These are phyloP conservation scores for Huntiella omanensis DNA, from an alignment of 2,329 filamentous ascomycete genomes.

Conservation along the genomic window DNA sequence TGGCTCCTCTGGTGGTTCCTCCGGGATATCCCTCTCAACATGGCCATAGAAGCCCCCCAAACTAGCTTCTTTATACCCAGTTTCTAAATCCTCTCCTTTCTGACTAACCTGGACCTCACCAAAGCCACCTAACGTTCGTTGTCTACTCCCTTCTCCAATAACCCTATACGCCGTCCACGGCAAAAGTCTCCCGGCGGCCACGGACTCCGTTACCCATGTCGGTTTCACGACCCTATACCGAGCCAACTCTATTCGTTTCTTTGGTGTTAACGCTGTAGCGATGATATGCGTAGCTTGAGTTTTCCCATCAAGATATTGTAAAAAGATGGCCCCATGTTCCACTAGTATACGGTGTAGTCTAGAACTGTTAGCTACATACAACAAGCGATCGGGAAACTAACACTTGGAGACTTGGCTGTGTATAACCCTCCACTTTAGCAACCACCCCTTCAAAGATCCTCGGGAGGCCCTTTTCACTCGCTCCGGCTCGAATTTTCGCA, in stretches of 20 bases:
- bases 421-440: slow-evolving; percentile 87
- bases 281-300: slow-evolving; percentile 93
- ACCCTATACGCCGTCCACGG: slow-evolving; percentile 78
- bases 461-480: slow-evolving; percentile 40
- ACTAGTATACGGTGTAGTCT: slow-evolving; percentile 71
- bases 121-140: slow-evolving; percentile 49
- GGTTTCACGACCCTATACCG: slow-evolving; percentile 87
- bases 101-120: slow-evolving; percentile 30
- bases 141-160: slow-evolving; percentile 63
- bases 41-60: too few relatives aligned
- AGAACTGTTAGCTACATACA: slow-evolving; percentile 1
- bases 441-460: slow-evolving; percentile 82
- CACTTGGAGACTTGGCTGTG: slow-evolving; percentile 78
- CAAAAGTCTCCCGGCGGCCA: slow-evolving; percentile 59
- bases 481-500: slow-evolving; percentile 52
- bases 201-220: slow-evolving; percentile 81
- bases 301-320: slow-evolving; percentile 90
- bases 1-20: too few relatives aligned
- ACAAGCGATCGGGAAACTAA: slow-evolving; percentile 16
- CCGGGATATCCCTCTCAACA: too few relatives aligned
- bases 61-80: too few relatives aligned
- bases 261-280: slow-evolving; percentile 72
- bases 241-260: slow-evolving; percentile 77
- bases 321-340: slow-evolving; percentile 78
- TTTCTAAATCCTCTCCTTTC: neutral